Evolutionary conservation across 2,329 filamentous ascomycete genomes (phyloP).

Genomic region (Aspergillus sp.): DNA sequence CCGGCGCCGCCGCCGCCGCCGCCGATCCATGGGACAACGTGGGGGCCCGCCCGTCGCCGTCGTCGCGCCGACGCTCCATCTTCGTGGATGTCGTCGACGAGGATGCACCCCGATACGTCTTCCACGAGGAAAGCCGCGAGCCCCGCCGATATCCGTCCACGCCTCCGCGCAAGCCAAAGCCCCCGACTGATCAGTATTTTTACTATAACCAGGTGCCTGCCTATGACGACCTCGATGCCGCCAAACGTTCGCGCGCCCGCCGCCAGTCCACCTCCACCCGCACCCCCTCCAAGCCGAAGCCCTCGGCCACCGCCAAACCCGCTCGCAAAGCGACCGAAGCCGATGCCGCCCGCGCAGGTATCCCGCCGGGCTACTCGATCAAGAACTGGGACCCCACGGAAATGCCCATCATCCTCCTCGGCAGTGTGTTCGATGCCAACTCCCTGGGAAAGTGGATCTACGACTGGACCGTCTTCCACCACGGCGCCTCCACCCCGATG

Average conservation of each 20-base stretch:
- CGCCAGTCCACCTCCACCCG: constrained; percentile 55
- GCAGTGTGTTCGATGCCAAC: constrained; percentile 96
- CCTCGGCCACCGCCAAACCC: constrained; percentile 31
- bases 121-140: constrained; percentile 43
- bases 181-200: constrained; percentile 52
- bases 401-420: constrained; percentile 88
- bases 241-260: constrained; percentile 50
- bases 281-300: constrained; percentile 44
- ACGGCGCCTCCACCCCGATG: constrained; percentile 78
- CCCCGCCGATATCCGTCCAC: constrained; percentile 27
- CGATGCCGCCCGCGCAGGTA: constrained; percentile 62
- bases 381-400: constrained; percentile 98
- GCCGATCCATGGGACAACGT: constrained; percentile 19
- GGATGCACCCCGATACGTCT: constrained; percentile 49
- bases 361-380: constrained; percentile 85
- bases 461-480: constrained; percentile 95
- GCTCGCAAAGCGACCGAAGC: constrained; percentile 62
- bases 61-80: constrained; percentile 53
- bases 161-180: constrained; percentile 42
- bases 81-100: constrained; percentile 58
- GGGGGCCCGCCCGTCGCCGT: constrained; percentile 25
- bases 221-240: constrained; percentile 54
- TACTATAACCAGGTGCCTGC: constrained; percentile 55
- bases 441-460: constrained; percentile 99
- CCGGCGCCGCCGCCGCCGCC: constrained; percentile 29